Base-by-base conservation (phyloP, 805 yeast genomes). In the Zygotorulaspora sp. region DNA sequence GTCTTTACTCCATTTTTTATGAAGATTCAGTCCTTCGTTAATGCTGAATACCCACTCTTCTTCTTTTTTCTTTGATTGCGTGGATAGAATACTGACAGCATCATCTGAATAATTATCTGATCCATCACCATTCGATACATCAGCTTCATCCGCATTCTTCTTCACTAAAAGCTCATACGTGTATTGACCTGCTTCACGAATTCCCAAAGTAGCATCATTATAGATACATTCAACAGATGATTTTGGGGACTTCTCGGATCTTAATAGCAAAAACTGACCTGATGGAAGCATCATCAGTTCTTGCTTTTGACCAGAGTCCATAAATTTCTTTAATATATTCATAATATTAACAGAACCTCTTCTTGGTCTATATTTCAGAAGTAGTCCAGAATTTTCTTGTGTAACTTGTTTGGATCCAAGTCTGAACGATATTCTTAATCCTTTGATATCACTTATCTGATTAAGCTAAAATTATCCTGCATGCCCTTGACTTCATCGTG, bases 201-300 rank as follows among this genome's bases (percentile, higher is more conserved):
- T 78, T 2, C 80, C 66, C 10, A 90, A 78, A 25, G 78, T 77
- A 2, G 95, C 89, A 49, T 86, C 95, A 42, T 77, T 80, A 61
- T 78, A 89, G 14, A 87, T 68, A 52, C 89, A 82, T 61, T 92
- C 97, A 23, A 78, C 68, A 17, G 79, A 88, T 6, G 96, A 89
- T 57, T 87, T 86, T 9, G 96, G 96, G 2, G 95, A 84, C 15
- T 70, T 72, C 5, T 84, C 83, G 1, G 84, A 71, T 33, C 97
- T 68, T 12, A 83, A 72, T 30, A 90, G 68, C 54, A 71, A 83
- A 32, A 90, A 70, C 62, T 80, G 81, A 3, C 97, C 97, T 0
- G 82, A 73, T 2, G 95, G 86, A 33, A 92, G 70, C 52, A 74
- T 70, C 7, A 78, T 75, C 21, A 86, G 61, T 41, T 78, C 82